Conservation (phyloP, 371 early-diverging fungal species). For the Mucor indicus region DNA sequence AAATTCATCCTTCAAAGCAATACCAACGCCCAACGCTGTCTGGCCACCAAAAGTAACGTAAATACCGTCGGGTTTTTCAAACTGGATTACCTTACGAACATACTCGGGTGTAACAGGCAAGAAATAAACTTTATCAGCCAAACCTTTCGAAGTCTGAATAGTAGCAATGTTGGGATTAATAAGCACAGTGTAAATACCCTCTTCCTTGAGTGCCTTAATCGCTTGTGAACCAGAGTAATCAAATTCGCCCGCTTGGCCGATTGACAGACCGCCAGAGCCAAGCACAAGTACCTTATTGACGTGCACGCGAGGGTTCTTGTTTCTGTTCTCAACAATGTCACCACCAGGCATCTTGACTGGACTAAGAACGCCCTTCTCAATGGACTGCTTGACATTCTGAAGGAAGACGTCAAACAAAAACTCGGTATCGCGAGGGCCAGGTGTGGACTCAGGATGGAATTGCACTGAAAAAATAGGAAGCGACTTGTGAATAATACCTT, state of each 20-base stretch:
- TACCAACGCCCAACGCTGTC: conserved; percentile 91
- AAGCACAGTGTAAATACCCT: conserved; percentile 87
- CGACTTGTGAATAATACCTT: conserved; percentile 79
- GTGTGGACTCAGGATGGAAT: conserved; percentile 96
- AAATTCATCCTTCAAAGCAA: conserved; percentile 84
- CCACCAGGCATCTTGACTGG: conserved; percentile 74
- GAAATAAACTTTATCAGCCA: conserved; percentile 95
- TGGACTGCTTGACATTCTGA: conserved; percentile 68
- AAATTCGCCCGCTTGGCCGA: conserved; percentile 98
- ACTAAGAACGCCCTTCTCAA: conserved; percentile 69
- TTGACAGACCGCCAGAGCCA: conserved; percentile 94
- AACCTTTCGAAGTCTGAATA: conserved; percentile 90
- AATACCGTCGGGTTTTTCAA: conserved; percentile 93
- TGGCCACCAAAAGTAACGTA: conserved; percentile 96
- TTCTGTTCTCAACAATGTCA: conserved; percentile 46
- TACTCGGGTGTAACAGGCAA: conserved; percentile 90
- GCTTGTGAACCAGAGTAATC: conserved; percentile 96
- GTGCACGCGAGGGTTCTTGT: conserved; percentile 49
- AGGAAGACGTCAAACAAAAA: conserved; percentile 86
- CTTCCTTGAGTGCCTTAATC: conserved; percentile 95
- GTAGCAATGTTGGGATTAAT: conserved; percentile 97
- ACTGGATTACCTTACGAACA: conserved; percentile 86
- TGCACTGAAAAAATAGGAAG: conserved; percentile 85
- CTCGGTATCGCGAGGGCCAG: conserved; percentile 92
- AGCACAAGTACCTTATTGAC: conserved; percentile 87